A percentile compares a stretch with the other conserved stretches of the same genome.
These are phyloP conservation scores for Vanrija pseudolonga DNA, from an alignment of 1,284 basidiomycete species.

Conservation along the genomic window DNA sequence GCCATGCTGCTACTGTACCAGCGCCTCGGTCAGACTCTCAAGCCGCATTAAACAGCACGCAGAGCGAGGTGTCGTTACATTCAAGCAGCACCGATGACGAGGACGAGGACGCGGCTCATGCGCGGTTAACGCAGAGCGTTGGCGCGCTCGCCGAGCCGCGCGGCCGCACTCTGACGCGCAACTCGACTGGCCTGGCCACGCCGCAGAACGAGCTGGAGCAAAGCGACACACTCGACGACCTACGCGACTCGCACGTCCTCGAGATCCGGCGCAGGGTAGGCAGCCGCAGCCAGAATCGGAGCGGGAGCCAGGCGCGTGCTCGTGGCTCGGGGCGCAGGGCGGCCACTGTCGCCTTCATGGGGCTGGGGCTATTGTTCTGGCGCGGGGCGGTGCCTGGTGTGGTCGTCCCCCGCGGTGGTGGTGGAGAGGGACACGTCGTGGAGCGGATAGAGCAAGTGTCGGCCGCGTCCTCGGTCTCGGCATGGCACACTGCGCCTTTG, in stretches of 20 bases:
- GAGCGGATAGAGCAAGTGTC: background rate
- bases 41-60: slow-evolving; percentile 19
- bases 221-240: slow-evolving; percentile 8
- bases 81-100: slow-evolving; percentile 9
- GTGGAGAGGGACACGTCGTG: background rate
- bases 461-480: too few species aligned
- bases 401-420: background rate
- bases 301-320: slow-evolving; percentile 6
- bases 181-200: background rate
- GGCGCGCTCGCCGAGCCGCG: slow-evolving; percentile 11
- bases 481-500: background rate
- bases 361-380: slow-evolving; percentile 33
- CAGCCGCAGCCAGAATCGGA: slow-evolving; percentile 3
- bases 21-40: background rate
- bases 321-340: slow-evolving; percentile 25
- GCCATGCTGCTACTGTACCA: slow-evolving; percentile 5
- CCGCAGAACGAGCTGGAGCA: background rate
- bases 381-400: slow-evolving; percentile 11
- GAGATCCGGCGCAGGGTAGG: slow-evolving; percentile 2
- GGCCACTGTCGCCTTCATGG: slow-evolving; percentile 49
- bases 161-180: slow-evolving; percentile 9
- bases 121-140: slow-evolving; percentile 18
- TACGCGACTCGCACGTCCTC: slow-evolving; percentile 13
- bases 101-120: background rate
- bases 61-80: slow-evolving; percentile 27